Base-by-base conservation (phyloP, 1,139 yeast species). In the Chernovozyma sophiae-reginae region DNA sequence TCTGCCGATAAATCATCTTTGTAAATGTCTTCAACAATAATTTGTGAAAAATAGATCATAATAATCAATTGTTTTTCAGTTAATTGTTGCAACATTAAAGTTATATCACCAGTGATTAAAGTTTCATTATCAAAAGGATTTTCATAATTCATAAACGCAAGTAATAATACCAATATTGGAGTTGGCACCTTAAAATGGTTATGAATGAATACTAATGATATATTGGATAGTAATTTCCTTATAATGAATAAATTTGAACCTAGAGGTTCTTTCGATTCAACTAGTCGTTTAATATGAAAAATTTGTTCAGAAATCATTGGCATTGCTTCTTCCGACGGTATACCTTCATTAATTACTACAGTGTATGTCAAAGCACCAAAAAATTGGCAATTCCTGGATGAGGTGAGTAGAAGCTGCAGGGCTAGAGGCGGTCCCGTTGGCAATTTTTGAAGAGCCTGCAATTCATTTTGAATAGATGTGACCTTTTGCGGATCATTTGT, bases 321-420 rank as follows among this genome's bases (percentile, higher is more conserved):
- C 12, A 26, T 16, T 6, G 11, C 12, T 8, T 13, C 8, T 6
- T 26, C 12, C 15, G 6, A 11, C 10, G 29, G 10, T 6, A 26
- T 12, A 16, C 29, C 29, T 16, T 26, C 29, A 25, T 79, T 60
- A 35, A 78, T 76, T 23, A 79, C 79, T 7, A 70, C 74, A 0
- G 87, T 72, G 38, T 77, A 76, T 0, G 90, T 81, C 40, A 82
- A 60, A 0, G 90, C 90, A 1, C 92, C 92, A 51, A 83, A 82
- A 54, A 78, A 84, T 47, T 74, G 72, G 38, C 81, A 79, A 47
- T 77, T 76, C 27, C 63, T 47, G 3, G 77, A 69, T 7, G 56
- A 53, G 11, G 5, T 12, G 12, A 25, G 15, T 25, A 81, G 54
- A 19, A 83, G 56, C 30, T 65, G 55, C 36, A 68, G 65, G 0